These are phyloP conservation scores for Russula compacta DNA, from an alignment of 768 basidiomycete species.

Conservation along the genomic window DNA sequence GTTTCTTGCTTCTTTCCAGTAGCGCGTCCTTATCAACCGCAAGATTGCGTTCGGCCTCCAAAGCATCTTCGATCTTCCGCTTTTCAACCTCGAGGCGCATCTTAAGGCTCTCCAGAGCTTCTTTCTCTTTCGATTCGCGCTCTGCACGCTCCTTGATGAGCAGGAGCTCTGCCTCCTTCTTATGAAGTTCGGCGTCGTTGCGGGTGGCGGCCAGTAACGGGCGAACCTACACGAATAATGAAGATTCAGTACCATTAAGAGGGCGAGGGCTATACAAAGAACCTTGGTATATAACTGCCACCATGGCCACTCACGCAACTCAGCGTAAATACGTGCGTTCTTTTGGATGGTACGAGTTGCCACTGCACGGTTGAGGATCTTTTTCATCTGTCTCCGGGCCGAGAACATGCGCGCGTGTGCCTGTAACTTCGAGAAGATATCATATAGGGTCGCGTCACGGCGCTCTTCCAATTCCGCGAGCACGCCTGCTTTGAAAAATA, in stretches of 20 bases:
- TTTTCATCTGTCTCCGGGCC: slow-evolving; percentile 84
- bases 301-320: slow-evolving; percentile 95
- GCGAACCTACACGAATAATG: slow-evolving; percentile 48
- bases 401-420: slow-evolving; percentile 79
- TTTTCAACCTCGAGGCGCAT: slow-evolving; percentile 81
- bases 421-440: slow-evolving; percentile 83
- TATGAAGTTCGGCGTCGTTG: slow-evolving; percentile 83
- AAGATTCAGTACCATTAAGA: background rate
- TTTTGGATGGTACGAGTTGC: slow-evolving; percentile 89
- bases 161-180: slow-evolving; percentile 77
- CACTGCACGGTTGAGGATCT: slow-evolving; percentile 84
- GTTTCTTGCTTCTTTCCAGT: slow-evolving; percentile 74
- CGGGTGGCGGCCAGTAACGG: slow-evolving; percentile 88
- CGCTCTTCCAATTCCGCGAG: slow-evolving; percentile 94
- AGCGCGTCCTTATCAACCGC: slow-evolving; percentile 76
- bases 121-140: slow-evolving; percentile 73
- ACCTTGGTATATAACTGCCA: slow-evolving; percentile 97
- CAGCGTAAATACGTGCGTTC: slow-evolving; percentile 87
- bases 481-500: slow-evolving; percentile 98
- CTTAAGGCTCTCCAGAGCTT: slow-evolving; percentile 69
- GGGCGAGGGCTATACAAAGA: background rate
- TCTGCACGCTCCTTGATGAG: slow-evolving; percentile 80
- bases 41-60: slow-evolving; percentile 74
- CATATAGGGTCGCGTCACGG: slow-evolving; percentile 78
- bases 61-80: slow-evolving; percentile 65